A percentile compares a stretch with the other conserved stretches of the same genome.
phyloP scores from a whole-genome alignment of 2,329 filamentous ascomycete species.

The Aspergillus vadensis region DNA sequence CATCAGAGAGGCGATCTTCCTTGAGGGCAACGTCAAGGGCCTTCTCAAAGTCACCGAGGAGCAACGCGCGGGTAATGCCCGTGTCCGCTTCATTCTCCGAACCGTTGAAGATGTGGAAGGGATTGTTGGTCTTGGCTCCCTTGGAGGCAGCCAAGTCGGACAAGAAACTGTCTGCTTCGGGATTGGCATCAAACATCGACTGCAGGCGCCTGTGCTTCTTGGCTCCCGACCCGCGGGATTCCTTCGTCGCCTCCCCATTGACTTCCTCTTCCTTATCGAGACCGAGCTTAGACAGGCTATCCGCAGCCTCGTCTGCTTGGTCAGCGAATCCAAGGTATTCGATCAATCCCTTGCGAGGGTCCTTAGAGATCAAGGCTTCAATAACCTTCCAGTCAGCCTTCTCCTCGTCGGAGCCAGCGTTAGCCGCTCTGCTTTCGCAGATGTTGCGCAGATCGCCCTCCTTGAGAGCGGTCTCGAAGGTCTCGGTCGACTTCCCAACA shows the following conservation, averaged over 20 bases:
- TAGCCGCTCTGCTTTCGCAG: conserved; percentile 74
- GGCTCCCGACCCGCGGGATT: conserved; percentile 48
- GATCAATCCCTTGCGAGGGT: conserved; percentile 81
- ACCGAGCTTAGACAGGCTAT: conserved; percentile 46
- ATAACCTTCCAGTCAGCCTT: conserved; percentile 96
- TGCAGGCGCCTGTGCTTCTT: conserved; percentile 67
- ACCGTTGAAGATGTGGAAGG: conserved; percentile 85
- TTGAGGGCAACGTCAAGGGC: conserved; percentile 86
- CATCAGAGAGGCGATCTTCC: conserved; percentile 89
- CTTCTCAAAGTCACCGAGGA: conserved; percentile 87
- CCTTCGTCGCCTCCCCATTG: conserved; percentile 51
- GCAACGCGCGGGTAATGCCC: conserved; percentile 80
- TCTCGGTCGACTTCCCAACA: conserved; percentile 79
- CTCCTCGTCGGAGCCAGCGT: conserved; percentile 82
- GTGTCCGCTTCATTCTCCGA: conserved; percentile 83
- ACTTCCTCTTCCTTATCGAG: conserved; percentile 44
- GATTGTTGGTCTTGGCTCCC: conserved; percentile 88
- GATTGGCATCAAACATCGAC: conserved; percentile 76
- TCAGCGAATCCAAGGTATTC: conserved; percentile 87
- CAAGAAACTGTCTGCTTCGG: conserved; percentile 81
- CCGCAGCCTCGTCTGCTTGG: conserved; percentile 53
- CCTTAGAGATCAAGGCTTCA: conserved; percentile 79
- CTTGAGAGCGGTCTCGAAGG: conserved; percentile 80
- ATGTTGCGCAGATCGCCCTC: conserved; percentile 76
- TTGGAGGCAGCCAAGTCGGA: conserved; percentile 83